Base-by-base conservation (phyloP, 2,329 filamentous ascomycete species). In the Penicillium sp. region DNA sequence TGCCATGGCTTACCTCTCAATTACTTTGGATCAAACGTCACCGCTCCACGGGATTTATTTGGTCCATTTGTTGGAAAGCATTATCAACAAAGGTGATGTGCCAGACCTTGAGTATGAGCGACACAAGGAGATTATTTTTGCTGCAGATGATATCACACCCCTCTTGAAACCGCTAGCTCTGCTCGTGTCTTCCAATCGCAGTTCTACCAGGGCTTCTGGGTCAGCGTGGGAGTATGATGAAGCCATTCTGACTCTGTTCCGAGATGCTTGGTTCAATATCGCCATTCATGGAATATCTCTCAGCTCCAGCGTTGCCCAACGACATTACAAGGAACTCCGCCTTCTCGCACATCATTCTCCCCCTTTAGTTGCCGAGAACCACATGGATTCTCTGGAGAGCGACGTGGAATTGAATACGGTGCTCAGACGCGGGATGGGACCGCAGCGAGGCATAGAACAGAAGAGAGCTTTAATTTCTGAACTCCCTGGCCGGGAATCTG, bases 231-330 rank as follows among this genome's bases (percentile, higher is more conserved):
- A 76, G 77, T 54, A 73, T 55, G 84, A 89, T 52, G 89, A 93
- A 51, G 87, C 93, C 58, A 85, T 86, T 8, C 83, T 89, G 60
- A 84, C 86, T 27, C 78, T 96, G 56, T 84, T 94, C 65, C 87
- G 93, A 52, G 93, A 99, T 79, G 91, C 91, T 6, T 99, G 94
- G 94, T 97, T 97, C 78, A 99, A 99, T 69, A 91, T 97, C 61
- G 90, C 93, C 23, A 89, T 96, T 0, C 94, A 99, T 73, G 94
- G 93, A 5, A 96, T 97, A 71, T 88, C 87, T 10, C 82, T 89
- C 12, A 83, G 84, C 17, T 93, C 91, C 0, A 83, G 87, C 17
- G 84, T 89, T 54, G 90, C 88, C 19, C 88, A 87, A 70, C 84
- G 85, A 64, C 86, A 96, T 67, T 76, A 87, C 49, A 83, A 88